Evolutionary conservation across 2,329 filamentous ascomycete genomes (phyloP), one percentile per base, ranked within the genome.

Genomic region (Cordyceps fumosorosea): DNA sequence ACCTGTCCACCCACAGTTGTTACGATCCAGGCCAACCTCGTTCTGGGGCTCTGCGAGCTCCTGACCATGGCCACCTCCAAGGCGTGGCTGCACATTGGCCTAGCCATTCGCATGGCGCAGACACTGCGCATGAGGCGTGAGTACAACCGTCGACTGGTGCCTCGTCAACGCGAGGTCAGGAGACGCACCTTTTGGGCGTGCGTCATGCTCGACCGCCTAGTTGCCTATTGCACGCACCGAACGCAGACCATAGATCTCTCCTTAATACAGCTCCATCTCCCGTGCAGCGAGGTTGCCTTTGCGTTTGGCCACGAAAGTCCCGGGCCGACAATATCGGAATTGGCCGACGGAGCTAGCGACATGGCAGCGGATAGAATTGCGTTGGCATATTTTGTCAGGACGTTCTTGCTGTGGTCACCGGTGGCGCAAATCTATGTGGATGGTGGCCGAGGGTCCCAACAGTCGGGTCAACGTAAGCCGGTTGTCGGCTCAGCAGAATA

Each of bases 41-140:
- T 57, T 32, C 29, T 57, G 22, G 55, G 55, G 4, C 55, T 57
- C 26, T 47, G 55, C 26, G 55, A 57, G 26, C 55, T 57, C 24
- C 22, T 57, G 22, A 47, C 40, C 20, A 57, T 57, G 55, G 55
- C 55, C 24, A 57, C 55, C 18, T 57, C 55, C 24, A 57, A 57
- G 20, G 55, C 55, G 5, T 57, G 55, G 55, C 55, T 57, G 26
- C 55, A 57, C 20, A 57, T 57, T 26, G 55, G 55, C 11, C 55
- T 57, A 3, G 55, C 55, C 8, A 57, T 57, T 16, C 55, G 55
- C 26, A 44, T 57, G 37, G 55, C 55, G 5, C 55, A 57, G 18
- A 29, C 40, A 11, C 55, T 57, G 24, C 55, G 55, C 16, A 57
- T 57, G 55, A 10, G 55, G 37, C 40, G 44, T 20, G 55, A 57